Base-by-base conservation (phyloP, 2,329 filamentous ascomycete genomes). In the Colletotrichum tropicicola region DNA sequence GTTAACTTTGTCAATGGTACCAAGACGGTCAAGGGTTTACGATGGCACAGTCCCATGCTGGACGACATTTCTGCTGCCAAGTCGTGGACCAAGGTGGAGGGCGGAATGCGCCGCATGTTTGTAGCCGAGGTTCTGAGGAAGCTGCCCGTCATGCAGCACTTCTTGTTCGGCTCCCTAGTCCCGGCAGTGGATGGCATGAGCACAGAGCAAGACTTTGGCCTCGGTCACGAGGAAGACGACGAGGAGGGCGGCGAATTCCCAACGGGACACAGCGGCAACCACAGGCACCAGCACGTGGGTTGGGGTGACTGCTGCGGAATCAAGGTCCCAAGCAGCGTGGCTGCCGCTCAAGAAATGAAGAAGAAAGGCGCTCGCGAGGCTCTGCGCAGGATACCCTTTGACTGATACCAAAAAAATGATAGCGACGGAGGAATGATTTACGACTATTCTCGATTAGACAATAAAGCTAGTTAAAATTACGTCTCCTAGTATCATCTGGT, bases 221-320 rank as follows among this genome's bases (percentile, higher is more conserved):
- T 76, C 5, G 73, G 75, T 3, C 76, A 76, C 4, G 82, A 83
- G 43, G 85, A 84, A 10, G 82, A 82, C 27, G 85, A 87, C 65
- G 81, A 82, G 48, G 83, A 84, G 55, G 84, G 82, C 56, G 85
- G 87, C 0, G 87, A 88, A 63, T 85, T 87, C n/a, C 85, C 87
- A 60, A 23, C 47, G 6, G 52, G 25, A 8, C 87, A 89, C 69
- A 89, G 87, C 27, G 87, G 89, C 78, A 87, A 85, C 70, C 91
- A 94, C 78, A 86, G 90, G 66, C 91, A 96, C 78, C 87, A 90
- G 53, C 86, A 87, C 49, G 88, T 83, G 59, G 88, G 88, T 21
- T 99, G 96, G 92, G 95, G 95, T 5, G 96, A 99, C 77, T 99
- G 96, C 78, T 99, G 96, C 75, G 96, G 96, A 25, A 99, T 99